Conservation (phyloP, 768 basidiomycete genomes). For the Dacryopinax spathularia region DNA sequence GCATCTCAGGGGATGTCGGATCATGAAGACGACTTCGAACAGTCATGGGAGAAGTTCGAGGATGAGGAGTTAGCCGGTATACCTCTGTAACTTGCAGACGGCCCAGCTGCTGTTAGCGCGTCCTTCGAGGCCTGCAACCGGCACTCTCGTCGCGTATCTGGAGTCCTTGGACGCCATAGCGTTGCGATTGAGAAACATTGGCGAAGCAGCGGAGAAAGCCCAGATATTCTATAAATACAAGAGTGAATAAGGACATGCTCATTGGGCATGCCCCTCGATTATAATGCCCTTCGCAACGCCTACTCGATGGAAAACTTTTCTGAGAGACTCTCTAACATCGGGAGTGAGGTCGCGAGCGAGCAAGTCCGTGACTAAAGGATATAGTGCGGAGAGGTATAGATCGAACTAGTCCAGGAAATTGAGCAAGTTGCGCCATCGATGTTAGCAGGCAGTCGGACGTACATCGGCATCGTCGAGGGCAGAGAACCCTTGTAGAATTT, state of each 20-base stretch:
- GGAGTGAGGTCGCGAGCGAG: constrained; percentile 67
- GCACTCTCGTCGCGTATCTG: too few relatives aligned
- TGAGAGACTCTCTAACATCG: constrained; percentile 68
- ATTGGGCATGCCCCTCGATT: not conserved
- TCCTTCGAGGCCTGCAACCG: not conserved
- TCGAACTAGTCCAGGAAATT: constrained; percentile 45
- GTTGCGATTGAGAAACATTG: too few relatives aligned
- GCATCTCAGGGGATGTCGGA: too few relatives aligned
- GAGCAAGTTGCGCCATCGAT: constrained; percentile 9
- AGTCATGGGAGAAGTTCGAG: constrained; percentile 12
- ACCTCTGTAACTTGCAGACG: not conserved
- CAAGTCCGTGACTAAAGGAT: constrained; percentile 77
- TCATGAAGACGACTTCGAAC: constrained; percentile 19
- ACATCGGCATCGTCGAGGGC: constrained; percentile 84
- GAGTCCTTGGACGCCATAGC: too few relatives aligned
- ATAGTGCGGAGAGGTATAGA: constrained; percentile 76
- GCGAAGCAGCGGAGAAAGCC: too few relatives aligned
- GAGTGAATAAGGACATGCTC: not conserved
- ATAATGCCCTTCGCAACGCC: constrained; percentile 14
- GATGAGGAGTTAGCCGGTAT: not conserved
- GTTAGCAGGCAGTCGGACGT: constrained; percentile 24
- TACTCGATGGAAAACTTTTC: constrained; percentile 66
- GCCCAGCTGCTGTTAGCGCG: not conserved
- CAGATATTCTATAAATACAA: too few relatives aligned
- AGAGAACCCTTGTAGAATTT: constrained; percentile 81